Percentiles rank a stretch among this genome's conserved stretches.
These are phyloP conservation scores for Diplodia intermedia DNA, from an alignment of 2,329 filamentous ascomycete species.

Conservation along the genomic window DNA sequence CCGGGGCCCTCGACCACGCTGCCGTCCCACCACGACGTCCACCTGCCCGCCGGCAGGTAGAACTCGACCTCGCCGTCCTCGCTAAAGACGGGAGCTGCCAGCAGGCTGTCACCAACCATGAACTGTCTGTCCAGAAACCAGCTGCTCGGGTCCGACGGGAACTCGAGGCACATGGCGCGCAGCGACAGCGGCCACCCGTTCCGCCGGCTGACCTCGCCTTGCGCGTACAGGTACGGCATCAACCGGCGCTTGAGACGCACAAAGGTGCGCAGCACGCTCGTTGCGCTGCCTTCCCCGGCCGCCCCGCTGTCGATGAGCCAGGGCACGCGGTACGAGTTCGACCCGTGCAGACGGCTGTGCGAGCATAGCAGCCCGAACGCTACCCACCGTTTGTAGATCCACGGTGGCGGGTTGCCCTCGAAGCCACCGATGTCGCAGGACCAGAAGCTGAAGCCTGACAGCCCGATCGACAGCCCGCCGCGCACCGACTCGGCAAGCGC, in stretches of 20 bases:
- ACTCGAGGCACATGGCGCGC: slow-evolving; percentile 72
- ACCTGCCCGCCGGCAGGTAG: slow-evolving; percentile 64
- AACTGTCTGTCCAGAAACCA: slow-evolving; percentile 75
- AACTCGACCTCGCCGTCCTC: slow-evolving; percentile 70
- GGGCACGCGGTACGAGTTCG: slow-evolving; percentile 74
- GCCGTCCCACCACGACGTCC: slow-evolving; percentile 59
- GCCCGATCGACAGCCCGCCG: slow-evolving; percentile 68
- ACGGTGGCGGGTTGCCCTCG: slow-evolving; percentile 70
- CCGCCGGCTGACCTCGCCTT: slow-evolving; percentile 58
- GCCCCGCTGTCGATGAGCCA: slow-evolving; percentile 74
- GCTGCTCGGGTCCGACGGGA: slow-evolving; percentile 71
- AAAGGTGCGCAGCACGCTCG: slow-evolving; percentile 62
- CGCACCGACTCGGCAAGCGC: slow-evolving; percentile 75
- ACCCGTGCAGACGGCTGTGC: slow-evolving; percentile 74
- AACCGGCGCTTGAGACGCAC: slow-evolving; percentile 62
- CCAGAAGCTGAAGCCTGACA: slow-evolving; percentile 73
- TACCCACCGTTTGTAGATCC: slow-evolving; percentile 80
- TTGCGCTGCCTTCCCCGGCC: slow-evolving; percentile 55
- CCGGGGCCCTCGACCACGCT: slow-evolving; percentile 51
- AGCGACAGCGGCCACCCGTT: slow-evolving; percentile 66
- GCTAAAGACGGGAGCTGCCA: slow-evolving; percentile 70
- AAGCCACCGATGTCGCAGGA: slow-evolving; percentile 75
- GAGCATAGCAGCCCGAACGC: slow-evolving; percentile 75
- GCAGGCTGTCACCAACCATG: slow-evolving; percentile 71
- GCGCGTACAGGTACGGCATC: slow-evolving; percentile 65